Base-by-base conservation (phyloP, 495 filamentous ascomycete species). In the Neurospora sp. region DNA sequence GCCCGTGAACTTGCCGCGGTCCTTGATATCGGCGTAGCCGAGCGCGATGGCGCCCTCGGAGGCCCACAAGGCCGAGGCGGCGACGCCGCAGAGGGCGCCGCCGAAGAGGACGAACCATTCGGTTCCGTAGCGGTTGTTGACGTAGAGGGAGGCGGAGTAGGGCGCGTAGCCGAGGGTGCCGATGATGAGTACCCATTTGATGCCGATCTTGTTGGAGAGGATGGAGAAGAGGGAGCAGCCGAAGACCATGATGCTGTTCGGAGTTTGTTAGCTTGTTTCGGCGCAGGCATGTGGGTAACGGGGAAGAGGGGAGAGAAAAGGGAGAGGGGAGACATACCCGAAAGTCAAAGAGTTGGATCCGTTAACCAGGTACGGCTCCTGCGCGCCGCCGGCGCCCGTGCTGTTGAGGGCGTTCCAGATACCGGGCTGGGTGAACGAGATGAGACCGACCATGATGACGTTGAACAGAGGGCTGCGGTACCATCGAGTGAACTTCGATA, bases 341-440 rank as follows among this genome's bases (percentile, higher is more conserved):
- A 85, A 90, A 0, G 87, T 87, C 72, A 90, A 78, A 35, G 87
- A 83, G 79, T 89, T 90, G 0, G 87, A 85, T 11, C 86, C 88
- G 78, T 89, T 89, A 66, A 88, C 86, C 0, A 88, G 79, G 75
- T 85, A 86, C 27, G 88, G 88, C 44, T 82, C 83, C 35, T 88
- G 85, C 71, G 86, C 84, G 14, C 88, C 88, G 70, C 88, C 88
- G 0, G 88, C 88, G 37, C 88, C 88, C 4, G 87, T 84, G 37
- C 82, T 86, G 74, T 86, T 89, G 69, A 89, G 77, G 3, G 88
- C 88, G 69, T 86, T 88, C 88, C 88, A 90, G 41, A 90, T 86
- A 1, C 88, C 88, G 0, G 87, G 87, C 71, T 88, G 85, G 10
- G 86, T 86, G 77, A 89, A 89, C 2, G 84, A 85, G 46, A 89